These are phyloP conservation scores for Diaporthe longicolla DNA, from an alignment of 2,329 filamentous ascomycete species.

Conservation along the genomic window DNA sequence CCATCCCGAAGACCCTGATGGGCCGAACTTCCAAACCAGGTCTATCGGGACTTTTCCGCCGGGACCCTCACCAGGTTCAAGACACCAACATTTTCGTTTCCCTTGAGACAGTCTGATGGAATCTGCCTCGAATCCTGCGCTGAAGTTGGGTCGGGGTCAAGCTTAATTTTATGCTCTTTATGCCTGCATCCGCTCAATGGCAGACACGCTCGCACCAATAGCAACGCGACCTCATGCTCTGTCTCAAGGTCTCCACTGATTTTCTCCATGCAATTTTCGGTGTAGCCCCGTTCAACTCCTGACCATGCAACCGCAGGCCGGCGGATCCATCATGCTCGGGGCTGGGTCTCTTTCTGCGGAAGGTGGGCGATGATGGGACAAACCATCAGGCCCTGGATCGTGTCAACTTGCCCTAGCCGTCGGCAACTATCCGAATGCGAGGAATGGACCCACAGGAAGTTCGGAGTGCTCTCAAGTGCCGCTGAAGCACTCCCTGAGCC, in stretches of 20 bases:
- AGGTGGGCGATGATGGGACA: background rate
- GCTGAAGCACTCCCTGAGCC: background rate
- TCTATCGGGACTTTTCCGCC: background rate
- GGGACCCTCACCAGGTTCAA: background rate
- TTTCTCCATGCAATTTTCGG: background rate
- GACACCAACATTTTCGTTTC: background rate
- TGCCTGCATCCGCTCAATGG: background rate
- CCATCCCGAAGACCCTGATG: background rate
- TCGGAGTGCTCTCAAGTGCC: background rate
- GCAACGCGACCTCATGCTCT: background rate
- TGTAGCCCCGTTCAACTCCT: background rate
- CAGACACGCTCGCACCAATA: background rate
- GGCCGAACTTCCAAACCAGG: background rate
- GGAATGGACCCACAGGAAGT: background rate
- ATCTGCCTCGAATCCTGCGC: background rate
- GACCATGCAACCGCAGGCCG: slow-evolving; percentile 3
- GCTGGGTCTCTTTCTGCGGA: background rate
- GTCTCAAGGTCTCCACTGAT: slow-evolving; percentile 1
- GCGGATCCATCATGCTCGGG: background rate
- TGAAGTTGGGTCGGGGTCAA: slow-evolving; percentile 9
- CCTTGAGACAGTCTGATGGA: background rate
- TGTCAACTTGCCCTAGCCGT: background rate
- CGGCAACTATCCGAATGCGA: slow-evolving; percentile 1
- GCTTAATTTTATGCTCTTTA: background rate
- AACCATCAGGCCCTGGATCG: background rate